These are phyloP conservation scores for Bryum argenteum DNA, from an alignment of 225 moss, liverwort and hornwort genomes.

Conservation along the genomic window DNA sequence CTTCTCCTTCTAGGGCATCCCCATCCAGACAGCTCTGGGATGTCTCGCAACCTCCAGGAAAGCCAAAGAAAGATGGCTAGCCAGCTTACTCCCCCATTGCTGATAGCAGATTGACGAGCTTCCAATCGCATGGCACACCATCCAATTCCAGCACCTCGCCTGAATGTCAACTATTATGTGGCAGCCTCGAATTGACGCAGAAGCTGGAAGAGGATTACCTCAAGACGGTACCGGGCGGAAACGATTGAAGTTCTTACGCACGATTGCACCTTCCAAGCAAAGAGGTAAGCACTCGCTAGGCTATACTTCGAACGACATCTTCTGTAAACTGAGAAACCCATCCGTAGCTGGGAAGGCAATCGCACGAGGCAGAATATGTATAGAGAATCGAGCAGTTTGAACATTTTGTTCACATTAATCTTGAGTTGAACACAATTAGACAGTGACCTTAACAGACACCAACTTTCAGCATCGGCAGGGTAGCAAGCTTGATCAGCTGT, in stretches of 20 bases:
- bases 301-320: too few species aligned
- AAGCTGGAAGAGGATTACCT: neutral
- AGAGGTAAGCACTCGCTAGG: too few species aligned
- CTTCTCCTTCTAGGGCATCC: constrained; percentile 41
- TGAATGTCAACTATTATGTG: too few species aligned
- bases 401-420: constrained; percentile 12
- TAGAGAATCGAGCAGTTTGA: neutral
- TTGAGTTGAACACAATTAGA: neutral
- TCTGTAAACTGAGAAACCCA: too few species aligned
- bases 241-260: too few species aligned
- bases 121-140: neutral
- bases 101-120: constrained; percentile 3
- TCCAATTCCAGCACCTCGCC: neutral
- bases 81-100: neutral
- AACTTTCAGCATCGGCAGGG: neutral
- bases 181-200: neutral
- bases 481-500: constrained; percentile 1
- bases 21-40: constrained; percentile 26
- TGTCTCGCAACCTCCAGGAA: constrained; percentile 24
- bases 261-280: too few species aligned
- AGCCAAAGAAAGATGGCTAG: constrained; percentile 23
- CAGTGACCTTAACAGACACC: neutral
- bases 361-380: neutral
- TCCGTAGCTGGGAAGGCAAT: too few species aligned
- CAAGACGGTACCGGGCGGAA: too few species aligned